Evolutionary conservation across 2,329 filamentous ascomycete genomes (phyloP), one percentile per base, ranked within the genome.

Genomic region (Hypoxylon sp.): DNA sequence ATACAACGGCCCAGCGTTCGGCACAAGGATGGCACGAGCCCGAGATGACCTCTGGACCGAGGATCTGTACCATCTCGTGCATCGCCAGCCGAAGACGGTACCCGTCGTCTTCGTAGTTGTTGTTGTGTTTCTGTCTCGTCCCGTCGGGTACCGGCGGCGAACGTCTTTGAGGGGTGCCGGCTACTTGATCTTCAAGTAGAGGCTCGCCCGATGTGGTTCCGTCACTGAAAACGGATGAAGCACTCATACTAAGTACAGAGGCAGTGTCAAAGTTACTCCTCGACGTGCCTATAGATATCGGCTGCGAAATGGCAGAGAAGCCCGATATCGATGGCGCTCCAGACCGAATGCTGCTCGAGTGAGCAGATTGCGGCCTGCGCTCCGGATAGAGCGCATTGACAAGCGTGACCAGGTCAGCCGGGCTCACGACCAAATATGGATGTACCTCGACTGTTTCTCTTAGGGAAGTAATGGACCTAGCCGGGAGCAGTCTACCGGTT

Each of bases 361-460:
- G 84, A 60, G 82, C 83, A 1, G 90, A 92, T 34, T 84, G 83
- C 1, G 91, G 89, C 41, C 90, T 83, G 57, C 86, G 85, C 73
- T 93, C 90, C 0, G 94, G 94, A 74, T 94, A 97, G 12, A 97
- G 85, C 9, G 91, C 90, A 77, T 96, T 93, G 68, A 96, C 87
- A 72, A 97, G 81, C 2, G 92, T 94, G 34, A 91, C 83, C 70
- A 97, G 82, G 76, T 97, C 94, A 41, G 91, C 87, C 34, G 92
- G 88, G 74, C 91, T 92, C 70, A 97, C 80, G 32, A 95, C 91
- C 73, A 96, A 82, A 74, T 93, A 96, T 30, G 90, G 91, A 74
- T 91, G 91, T 8, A 93, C 90, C 77, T 93, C 91, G 19, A 86
- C 86, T n/a, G 91, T 93, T 77, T 94, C 91, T 66, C 90, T 83